Percentiles rank a stretch among this genome's conserved stretches.
These are phyloP conservation scores for Penicillium psychrofluorescens DNA, from an alignment of 495 filamentous ascomycete species.

Conservation along the genomic window DNA sequence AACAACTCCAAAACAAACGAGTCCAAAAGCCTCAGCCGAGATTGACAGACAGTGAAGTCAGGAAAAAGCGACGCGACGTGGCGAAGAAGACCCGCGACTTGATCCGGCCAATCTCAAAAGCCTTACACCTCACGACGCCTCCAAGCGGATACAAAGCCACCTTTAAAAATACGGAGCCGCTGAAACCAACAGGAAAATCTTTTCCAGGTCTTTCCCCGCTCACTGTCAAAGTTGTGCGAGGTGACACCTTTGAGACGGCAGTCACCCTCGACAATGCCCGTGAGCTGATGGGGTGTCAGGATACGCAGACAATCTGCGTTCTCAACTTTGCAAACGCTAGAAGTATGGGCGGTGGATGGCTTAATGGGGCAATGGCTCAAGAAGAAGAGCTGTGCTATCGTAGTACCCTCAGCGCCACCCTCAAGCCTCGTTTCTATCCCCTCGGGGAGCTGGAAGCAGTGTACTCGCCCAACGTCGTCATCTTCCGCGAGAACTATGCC, in stretches of 20 bases:
- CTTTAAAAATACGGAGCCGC: too few species aligned
- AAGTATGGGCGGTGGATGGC: constrained; percentile 49
- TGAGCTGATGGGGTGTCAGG: neutral
- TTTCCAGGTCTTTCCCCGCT: constrained; percentile 17
- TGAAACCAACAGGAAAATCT: too few species aligned
- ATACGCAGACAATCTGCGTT: constrained; percentile 38
- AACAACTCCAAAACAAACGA: too few species aligned
- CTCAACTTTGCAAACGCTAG: constrained; percentile 55
- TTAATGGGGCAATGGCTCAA: constrained; percentile 47
- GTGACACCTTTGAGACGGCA: constrained; percentile 46
- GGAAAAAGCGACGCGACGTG: too few species aligned
- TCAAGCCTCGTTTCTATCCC: constrained; percentile 50
- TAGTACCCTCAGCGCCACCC: constrained; percentile 46
- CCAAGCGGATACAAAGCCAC: neutral
- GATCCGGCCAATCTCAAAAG: too few species aligned
- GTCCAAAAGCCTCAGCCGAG: too few species aligned
- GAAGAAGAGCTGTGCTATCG: constrained; percentile 63
- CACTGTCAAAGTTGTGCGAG: constrained; percentile 34
- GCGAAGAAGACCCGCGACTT: too few species aligned
- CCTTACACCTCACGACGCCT: too few species aligned
- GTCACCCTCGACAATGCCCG: constrained; percentile 23
- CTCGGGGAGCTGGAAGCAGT: constrained; percentile 43
- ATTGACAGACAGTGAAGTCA: too few species aligned
- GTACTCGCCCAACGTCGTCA: constrained; percentile 51
- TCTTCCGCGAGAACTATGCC: constrained; percentile 40